Evolutionary conservation across 768 basidiomycete genomes (phyloP).

Genomic region (Termitomyces sp.): DNA sequence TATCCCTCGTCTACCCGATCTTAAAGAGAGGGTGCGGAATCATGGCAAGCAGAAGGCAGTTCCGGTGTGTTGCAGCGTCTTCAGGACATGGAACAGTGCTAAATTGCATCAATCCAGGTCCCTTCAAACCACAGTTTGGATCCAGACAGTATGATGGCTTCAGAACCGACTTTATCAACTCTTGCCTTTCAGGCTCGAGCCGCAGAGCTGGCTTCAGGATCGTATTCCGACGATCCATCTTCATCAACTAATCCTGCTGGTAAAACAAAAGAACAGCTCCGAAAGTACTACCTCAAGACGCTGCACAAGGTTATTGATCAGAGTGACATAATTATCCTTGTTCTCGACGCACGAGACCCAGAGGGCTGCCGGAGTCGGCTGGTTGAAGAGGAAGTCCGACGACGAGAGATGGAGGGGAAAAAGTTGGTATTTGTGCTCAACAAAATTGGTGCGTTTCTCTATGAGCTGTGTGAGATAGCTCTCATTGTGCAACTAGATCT

Average conservation of each 20-base stretch:
- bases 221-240: slow-evolving; percentile 26
- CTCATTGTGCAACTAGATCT: slow-evolving; percentile 54
- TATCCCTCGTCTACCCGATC: slow-evolving; percentile 74
- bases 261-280: slow-evolving; percentile 68
- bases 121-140: slow-evolving; percentile 32
- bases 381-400: slow-evolving; percentile 91
- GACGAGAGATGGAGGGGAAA: slow-evolving; percentile 86
- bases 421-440: slow-evolving; percentile 93
- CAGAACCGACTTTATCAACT: slow-evolving; percentile 59
- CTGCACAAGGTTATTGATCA: slow-evolving; percentile 92
- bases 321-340: slow-evolving; percentile 86
- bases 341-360: slow-evolving; percentile 93
- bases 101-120: slow-evolving; percentile 5
- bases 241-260: slow-evolving; percentile 26
- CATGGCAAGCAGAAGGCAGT: slow-evolving; percentile 45
- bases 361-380: slow-evolving; percentile 89
- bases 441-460: slow-evolving; percentile 70
- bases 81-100: background rate
- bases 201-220: slow-evolving; percentile 22
- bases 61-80: slow-evolving; percentile 28
- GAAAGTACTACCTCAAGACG: slow-evolving; percentile 72
- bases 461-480: background rate
- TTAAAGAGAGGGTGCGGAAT: slow-evolving; percentile 56
- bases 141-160: slow-evolving; percentile 67
- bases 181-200: slow-evolving; percentile 53